Evolutionary conservation across 2,329 filamentous ascomycete genomes (phyloP).

Genomic region (Tympanopsis confertula): DNA sequence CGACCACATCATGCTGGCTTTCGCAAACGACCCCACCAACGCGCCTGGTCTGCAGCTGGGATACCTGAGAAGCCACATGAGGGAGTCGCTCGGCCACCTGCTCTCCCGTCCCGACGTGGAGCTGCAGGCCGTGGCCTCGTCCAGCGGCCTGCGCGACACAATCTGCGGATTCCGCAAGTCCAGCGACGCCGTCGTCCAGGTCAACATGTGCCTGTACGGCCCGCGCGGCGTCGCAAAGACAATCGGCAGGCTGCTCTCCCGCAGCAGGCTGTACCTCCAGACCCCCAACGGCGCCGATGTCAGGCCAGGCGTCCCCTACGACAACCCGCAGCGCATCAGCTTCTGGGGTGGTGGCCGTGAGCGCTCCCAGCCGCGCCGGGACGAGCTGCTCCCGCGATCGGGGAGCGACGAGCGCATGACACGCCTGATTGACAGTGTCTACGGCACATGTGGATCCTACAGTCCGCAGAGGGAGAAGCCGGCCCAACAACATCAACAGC

Average conservation of each 20-base stretch:
- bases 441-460: too few relatives aligned
- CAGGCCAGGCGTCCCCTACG: not conserved
- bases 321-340: not conserved
- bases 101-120: not conserved
- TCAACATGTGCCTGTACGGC: not conserved
- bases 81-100: not conserved
- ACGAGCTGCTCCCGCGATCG: not conserved
- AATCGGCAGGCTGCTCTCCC: not conserved
- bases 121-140: not conserved
- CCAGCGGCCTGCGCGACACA: not conserved
- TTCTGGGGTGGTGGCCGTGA: not conserved
- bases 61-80: not conserved
- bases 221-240: not conserved
- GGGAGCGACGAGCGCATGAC: not conserved
- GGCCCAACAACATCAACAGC: not conserved
- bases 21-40: not conserved
- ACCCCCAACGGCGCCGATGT: not conserved
- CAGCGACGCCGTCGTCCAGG: not conserved
- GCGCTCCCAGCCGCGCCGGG: not conserved
- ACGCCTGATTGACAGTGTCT: not conserved
- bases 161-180: not conserved
- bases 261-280: not conserved
- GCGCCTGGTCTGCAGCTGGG: not conserved
- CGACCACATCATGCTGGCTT: not conserved
- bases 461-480: too few relatives aligned